Evolutionary conservation across 2,329 filamentous ascomycete genomes (phyloP).

Genomic region (Sporothrix mexicana): DNA sequence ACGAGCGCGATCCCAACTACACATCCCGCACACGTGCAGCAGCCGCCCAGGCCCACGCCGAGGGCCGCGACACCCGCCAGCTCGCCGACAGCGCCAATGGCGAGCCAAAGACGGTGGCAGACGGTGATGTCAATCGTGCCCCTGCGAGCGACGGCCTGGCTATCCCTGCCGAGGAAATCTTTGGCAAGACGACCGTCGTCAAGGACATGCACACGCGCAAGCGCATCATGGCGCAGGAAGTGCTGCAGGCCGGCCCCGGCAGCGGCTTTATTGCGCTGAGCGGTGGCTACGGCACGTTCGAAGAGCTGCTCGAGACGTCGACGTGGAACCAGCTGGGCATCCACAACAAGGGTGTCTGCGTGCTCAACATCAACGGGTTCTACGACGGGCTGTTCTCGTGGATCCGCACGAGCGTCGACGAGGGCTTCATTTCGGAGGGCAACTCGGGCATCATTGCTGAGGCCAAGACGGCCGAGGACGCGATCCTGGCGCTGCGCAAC

Average conservation of each 20-base stretch:
- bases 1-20: slow-evolving; percentile 71
- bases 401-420: slow-evolving; percentile 75
- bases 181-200: slow-evolving; percentile 86
- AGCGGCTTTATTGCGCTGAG: slow-evolving; percentile 87
- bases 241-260: slow-evolving; percentile 79
- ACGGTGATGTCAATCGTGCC: neutral
- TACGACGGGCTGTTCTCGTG: slow-evolving; percentile 86
- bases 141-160: slow-evolving; percentile 48
- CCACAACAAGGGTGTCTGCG: slow-evolving; percentile 76
- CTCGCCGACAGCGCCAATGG: slow-evolving; percentile 14
- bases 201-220: slow-evolving; percentile 97
- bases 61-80: slow-evolving; percentile 27
- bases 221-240: slow-evolving; percentile 87
- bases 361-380: slow-evolving; percentile 88
- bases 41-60: slow-evolving; percentile 42
- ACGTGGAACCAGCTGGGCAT: slow-evolving; percentile 98
- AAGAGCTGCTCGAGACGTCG: slow-evolving; percentile 89
- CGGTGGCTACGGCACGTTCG: slow-evolving; percentile 92
- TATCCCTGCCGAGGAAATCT: slow-evolving; percentile 68
- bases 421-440: slow-evolving; percentile 74
- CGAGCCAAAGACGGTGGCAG: neutral
- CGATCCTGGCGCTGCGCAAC: slow-evolving; percentile 69
- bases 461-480: slow-evolving; percentile 73
- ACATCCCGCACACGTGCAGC: slow-evolving; percentile 43
- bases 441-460: slow-evolving; percentile 81